Evolutionary conservation across 2,329 filamentous ascomycete species (phyloP).

Genomic region (Colletotrichum navitas): DNA sequence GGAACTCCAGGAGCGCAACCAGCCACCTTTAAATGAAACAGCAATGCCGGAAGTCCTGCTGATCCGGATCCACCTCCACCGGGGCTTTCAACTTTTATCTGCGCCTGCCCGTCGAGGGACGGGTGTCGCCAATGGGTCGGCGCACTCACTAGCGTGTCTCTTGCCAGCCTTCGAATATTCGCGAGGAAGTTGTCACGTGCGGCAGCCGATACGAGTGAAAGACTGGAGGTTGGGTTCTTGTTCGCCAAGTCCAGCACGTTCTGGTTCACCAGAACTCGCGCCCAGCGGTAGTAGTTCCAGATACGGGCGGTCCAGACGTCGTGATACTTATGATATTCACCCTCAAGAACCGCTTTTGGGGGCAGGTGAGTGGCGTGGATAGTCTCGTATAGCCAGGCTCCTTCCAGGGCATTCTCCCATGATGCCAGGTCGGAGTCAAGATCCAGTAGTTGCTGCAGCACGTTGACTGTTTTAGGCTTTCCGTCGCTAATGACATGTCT

Average conservation of each 20-base stretch:
- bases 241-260: slow-evolving; percentile 58
- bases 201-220: slow-evolving; percentile 48
- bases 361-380: slow-evolving; percentile 52
- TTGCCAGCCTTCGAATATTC: slow-evolving; percentile 55
- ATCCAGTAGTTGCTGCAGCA: slow-evolving; percentile 55
- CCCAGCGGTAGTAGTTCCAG: slow-evolving; percentile 72
- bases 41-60: slow-evolving; percentile 60
- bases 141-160: slow-evolving; percentile 60
- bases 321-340: slow-evolving; percentile 67
- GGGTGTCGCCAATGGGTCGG: slow-evolving; percentile 67
- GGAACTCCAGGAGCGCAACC: slow-evolving; percentile 62
- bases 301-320: slow-evolving; percentile 66
- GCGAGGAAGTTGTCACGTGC: slow-evolving; percentile 50
- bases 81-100: slow-evolving; percentile 51
- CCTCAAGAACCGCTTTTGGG: slow-evolving; percentile 60
- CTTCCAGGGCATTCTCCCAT: slow-evolving; percentile 54
- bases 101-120: slow-evolving; percentile 54
- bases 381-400: slow-evolving; percentile 55
- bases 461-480: slow-evolving; percentile 49
- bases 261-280: slow-evolving; percentile 66
- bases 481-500: slow-evolving; percentile 54
- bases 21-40: slow-evolving; percentile 63
- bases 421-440: slow-evolving; percentile 56
- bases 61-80: slow-evolving; percentile 60
- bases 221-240: slow-evolving; percentile 55